Conservation (phyloP, 2,329 filamentous ascomycete species). For the Epichloe brachyelytri region DNA sequence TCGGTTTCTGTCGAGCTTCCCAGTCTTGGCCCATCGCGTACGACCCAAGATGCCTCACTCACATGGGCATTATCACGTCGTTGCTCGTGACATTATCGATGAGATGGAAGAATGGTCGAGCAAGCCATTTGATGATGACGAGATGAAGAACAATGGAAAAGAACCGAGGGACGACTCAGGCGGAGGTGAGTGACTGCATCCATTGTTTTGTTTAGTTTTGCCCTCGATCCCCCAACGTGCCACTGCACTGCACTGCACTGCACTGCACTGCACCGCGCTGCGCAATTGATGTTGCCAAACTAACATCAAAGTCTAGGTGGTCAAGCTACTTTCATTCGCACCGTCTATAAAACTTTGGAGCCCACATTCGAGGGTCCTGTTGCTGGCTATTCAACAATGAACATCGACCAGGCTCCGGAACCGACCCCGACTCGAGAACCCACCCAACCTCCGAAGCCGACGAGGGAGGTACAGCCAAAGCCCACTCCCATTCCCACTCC, state of each 20-base stretch:
- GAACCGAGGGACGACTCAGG: not conserved
- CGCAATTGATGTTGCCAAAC: not conserved
- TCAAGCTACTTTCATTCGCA: constrained; percentile 19
- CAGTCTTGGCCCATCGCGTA: not conserved
- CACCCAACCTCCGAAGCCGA: not conserved
- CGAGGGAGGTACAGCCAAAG: not conserved
- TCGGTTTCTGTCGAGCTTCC: not conserved
- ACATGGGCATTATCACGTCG: constrained; percentile 15
- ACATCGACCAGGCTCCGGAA: constrained; percentile 6
- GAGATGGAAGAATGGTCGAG: not conserved
- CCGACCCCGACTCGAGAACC: constrained; percentile 1
- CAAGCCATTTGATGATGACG: not conserved
- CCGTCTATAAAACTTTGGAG: constrained; percentile 29
- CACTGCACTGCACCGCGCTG: not conserved
- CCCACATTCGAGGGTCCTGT: constrained; percentile 29
- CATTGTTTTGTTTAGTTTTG: not conserved
- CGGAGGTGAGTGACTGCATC: constrained; percentile 1
- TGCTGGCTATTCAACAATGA: constrained; percentile 28
- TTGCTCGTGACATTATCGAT: constrained; percentile 1
- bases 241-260: not conserved
- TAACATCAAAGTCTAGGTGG: constrained; percentile 1
- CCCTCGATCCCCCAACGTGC: not conserved
- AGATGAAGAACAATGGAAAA: not conserved
- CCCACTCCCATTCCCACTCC: constrained; percentile 4
- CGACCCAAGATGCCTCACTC: constrained; percentile 17